Evolutionary conservation across 106 monocot species (phyloP).

Genomic region (Dendrobium catenatum): DNA sequence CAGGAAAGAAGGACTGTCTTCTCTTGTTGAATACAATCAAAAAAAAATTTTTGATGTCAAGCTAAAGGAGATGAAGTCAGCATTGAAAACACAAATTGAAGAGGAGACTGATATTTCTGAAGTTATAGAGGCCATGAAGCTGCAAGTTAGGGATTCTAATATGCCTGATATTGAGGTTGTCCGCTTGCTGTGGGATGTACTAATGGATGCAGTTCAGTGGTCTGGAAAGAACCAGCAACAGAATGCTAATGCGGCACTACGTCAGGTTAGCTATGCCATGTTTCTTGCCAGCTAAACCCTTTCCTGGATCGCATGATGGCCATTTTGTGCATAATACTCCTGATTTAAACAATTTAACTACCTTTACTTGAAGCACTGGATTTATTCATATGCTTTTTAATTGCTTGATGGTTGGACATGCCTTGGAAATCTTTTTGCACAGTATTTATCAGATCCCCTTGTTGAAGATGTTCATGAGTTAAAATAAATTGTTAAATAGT

Average conservation of each 20-base stretch:
- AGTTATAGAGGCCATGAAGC: constrained; percentile 75
- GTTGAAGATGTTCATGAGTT: not conserved
- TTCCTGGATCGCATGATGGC: not conserved
- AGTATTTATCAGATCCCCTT: not conserved
- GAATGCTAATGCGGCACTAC: constrained; percentile 88
- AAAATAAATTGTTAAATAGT: not conserved
- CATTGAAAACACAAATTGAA: constrained; percentile 63
- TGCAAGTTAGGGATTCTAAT: constrained; percentile 70
- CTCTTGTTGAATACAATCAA: constrained; percentile 87
- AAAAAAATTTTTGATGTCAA: constrained; percentile 95
- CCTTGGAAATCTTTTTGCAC: not conserved
- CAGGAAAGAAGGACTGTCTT: constrained; percentile 76
- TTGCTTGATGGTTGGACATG: not conserved
- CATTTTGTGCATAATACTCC: not conserved
- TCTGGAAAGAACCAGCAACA: constrained; percentile 99
- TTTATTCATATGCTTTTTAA: not conserved
- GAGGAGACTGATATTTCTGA: constrained; percentile 80
- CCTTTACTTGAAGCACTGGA: not conserved
- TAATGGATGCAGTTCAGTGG: constrained; percentile 99
- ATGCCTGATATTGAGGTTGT: constrained; percentile 89
- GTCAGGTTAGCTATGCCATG: constrained; percentile 38
- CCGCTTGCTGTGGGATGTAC: constrained; percentile 85
- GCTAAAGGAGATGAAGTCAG: constrained; percentile 83
- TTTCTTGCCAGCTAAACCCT: not conserved
- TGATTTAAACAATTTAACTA: not conserved